Conservation (phyloP, 805 yeast species). For the Yarrowia sp. region DNA sequence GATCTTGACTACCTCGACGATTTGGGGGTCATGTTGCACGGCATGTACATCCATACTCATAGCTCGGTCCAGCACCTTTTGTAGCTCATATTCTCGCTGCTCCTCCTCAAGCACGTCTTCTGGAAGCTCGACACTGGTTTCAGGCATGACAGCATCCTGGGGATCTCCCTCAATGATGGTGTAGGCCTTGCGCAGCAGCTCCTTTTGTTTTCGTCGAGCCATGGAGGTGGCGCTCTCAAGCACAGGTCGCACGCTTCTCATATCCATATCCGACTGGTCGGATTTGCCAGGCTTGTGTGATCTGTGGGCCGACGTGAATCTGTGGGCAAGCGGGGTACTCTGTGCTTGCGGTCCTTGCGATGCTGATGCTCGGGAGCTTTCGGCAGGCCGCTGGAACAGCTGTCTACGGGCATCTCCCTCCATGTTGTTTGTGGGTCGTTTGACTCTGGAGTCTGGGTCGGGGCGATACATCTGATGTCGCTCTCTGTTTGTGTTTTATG, state of each 20-base stretch:
- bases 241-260: neutral
- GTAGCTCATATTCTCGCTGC: slow-evolving; percentile 16
- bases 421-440: slow-evolving; percentile 22
- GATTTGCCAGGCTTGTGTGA: neutral
- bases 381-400: slow-evolving; percentile 10
- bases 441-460: slow-evolving; percentile 22
- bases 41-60: slow-evolving; percentile 12
- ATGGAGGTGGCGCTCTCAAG: slow-evolving; percentile 6
- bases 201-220: slow-evolving; percentile 22
- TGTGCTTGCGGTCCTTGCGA: slow-evolving; percentile 4
- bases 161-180: slow-evolving; percentile 22
- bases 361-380: neutral
- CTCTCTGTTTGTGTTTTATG: slow-evolving; percentile 9
- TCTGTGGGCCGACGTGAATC: slow-evolving; percentile 7
- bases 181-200: neutral
- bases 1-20: slow-evolving; percentile 3
- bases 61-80: slow-evolving; percentile 15
- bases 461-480: slow-evolving; percentile 16
- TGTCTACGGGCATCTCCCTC: slow-evolving; percentile 22
- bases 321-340: slow-evolving; percentile 10
- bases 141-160: slow-evolving; percentile 12
- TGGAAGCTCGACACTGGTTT: slow-evolving; percentile 14
- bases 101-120: slow-evolving; percentile 19
- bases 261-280: slow-evolving; percentile 4
- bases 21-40: slow-evolving; percentile 3